Evolutionary conservation across 306 rosid genomes (phyloP).

Genomic region (Fragaria ananassa): DNA sequence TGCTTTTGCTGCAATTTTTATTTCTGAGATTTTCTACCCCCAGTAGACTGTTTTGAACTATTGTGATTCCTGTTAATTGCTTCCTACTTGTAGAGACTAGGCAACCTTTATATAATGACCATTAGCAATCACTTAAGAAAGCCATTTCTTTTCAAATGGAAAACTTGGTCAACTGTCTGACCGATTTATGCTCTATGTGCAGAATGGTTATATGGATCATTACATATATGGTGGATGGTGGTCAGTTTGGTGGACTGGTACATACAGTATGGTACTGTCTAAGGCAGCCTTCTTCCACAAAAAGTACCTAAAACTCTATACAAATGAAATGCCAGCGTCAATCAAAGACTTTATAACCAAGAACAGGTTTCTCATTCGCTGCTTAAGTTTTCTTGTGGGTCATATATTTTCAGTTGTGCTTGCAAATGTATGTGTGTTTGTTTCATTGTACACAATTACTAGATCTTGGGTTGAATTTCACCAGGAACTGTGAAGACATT

Average conservation of each 20-base stretch:
- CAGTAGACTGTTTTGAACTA: background rate
- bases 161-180: background rate
- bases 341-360: slow-evolving; percentile 64
- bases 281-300: slow-evolving; percentile 98
- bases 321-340: slow-evolving; percentile 82
- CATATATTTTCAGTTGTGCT: background rate
- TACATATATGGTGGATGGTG: slow-evolving; percentile 92
- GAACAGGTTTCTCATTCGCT: slow-evolving; percentile 53
- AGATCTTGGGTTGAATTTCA: slow-evolving; percentile 26
- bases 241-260: slow-evolving; percentile 99
- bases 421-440: background rate
- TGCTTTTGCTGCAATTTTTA: background rate
- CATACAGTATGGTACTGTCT: slow-evolving; percentile 93
- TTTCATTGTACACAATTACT: background rate
- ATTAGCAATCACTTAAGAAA: slow-evolving; percentile 1
- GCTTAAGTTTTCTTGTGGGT: background rate
- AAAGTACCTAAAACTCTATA: slow-evolving; percentile 70
- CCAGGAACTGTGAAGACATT: slow-evolving; percentile 98
- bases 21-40: background rate
- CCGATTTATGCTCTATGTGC: slow-evolving; percentile 26
- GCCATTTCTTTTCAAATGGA: background rate
- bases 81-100: background rate
- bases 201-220: slow-evolving; percentile 45
- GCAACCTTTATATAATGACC: background rate
- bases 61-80: background rate